Evolutionary conservation across 305 asterid genomes (phyloP), one percentile per base, ranked within the genome.

Genomic region (Nicotiana rustica): DNA sequence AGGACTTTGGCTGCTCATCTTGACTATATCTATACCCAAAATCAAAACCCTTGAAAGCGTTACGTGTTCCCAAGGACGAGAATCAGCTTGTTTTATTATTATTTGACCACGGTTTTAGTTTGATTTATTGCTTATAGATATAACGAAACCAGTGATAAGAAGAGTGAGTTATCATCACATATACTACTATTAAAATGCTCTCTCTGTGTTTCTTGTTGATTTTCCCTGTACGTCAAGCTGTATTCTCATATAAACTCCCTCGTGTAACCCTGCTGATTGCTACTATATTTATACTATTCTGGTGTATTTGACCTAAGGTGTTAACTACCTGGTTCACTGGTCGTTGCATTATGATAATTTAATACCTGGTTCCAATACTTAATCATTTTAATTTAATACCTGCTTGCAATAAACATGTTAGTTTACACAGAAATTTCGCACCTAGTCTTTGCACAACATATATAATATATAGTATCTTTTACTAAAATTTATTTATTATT

Each of bases 21-120:
- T 67, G 97, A 93, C 81, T 93, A 93, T 79, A 93, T 93, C 82
- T 93, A 93, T 38, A 93, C 97, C 10, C 97, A 93, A 84, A 77
- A 88, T 4, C 91, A 89, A 5, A 88, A 89, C 3, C 95, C 95
- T 33, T 91, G 83, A 76, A 67, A 52, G 36, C 21, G 31, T 25
- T 25, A 25, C 29, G 4, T 75, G 67, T 75, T 15, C 1, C 21
- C 56, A 15, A 19, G 6, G 31, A 49, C 3, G 18, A 31, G 13
- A 13, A 36, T 3, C 9, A 41, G 44, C 25, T 7, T 76, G 62
- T 35, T 52, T 9, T 35, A 41, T 29, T 25, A 57, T 35, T 77
- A 64, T 83, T 78, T 59, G 79, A 83, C 73, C 35, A 59, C 56
- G 25, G 15, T 49, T 73, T 49, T 38, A 0, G 21, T 7, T 71